These are phyloP conservation scores for Triticum timopheevii DNA, from an alignment of 176 grass and related monocot genomes.

Conservation along the genomic window DNA sequence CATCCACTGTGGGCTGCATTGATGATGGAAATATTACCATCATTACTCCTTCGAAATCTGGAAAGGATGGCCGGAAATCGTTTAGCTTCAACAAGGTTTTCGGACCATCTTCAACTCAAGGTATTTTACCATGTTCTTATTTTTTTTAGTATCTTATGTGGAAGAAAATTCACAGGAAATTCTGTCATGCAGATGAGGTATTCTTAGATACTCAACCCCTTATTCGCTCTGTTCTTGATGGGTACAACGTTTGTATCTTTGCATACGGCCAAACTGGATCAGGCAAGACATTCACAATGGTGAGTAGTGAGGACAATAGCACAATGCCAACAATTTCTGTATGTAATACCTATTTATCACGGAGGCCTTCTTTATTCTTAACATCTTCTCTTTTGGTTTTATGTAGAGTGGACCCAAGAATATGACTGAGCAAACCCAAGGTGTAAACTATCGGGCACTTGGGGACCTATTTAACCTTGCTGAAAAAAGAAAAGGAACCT, in stretches of 20 bases:
- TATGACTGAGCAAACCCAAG: conserved; percentile 82
- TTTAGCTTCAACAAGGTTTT: conserved; percentile 99
- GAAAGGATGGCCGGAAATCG: conserved; percentile 75
- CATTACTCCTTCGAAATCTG: conserved; percentile 68
- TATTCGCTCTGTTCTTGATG: conserved; percentile 96
- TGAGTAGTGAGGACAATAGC: conserved; percentile 28
- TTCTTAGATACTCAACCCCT: conserved; percentile 98
- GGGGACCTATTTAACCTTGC: conserved; percentile 89
- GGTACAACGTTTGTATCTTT: conserved; percentile 99
- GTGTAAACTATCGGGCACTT: conserved; percentile 94
- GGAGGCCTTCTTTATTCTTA: conserved; percentile 9
- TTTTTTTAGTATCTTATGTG: background rate
- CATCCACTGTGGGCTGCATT: conserved; percentile 67
- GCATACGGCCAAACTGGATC: conserved; percentile 99
- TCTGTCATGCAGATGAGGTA: conserved; percentile 68
- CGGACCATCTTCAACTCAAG: conserved; percentile 88
- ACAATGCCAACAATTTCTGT: conserved; percentile 1
- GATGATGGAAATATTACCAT: conserved; percentile 89
- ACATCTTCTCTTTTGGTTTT: conserved; percentile 21
- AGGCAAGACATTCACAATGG: conserved; percentile 99
- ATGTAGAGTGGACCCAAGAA: conserved; percentile 91
- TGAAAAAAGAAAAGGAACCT: conserved; percentile 79
- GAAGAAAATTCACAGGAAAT: conserved; percentile 27
- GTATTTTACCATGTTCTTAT: conserved; percentile 37
- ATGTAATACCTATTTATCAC: conserved; percentile 10